A percentile compares a stretch with the other conserved stretches of the same genome.
Evolutionary conservation across 2,329 filamentous ascomycete species (phyloP).

Genomic region (Scedosporium dehoogii): DNA sequence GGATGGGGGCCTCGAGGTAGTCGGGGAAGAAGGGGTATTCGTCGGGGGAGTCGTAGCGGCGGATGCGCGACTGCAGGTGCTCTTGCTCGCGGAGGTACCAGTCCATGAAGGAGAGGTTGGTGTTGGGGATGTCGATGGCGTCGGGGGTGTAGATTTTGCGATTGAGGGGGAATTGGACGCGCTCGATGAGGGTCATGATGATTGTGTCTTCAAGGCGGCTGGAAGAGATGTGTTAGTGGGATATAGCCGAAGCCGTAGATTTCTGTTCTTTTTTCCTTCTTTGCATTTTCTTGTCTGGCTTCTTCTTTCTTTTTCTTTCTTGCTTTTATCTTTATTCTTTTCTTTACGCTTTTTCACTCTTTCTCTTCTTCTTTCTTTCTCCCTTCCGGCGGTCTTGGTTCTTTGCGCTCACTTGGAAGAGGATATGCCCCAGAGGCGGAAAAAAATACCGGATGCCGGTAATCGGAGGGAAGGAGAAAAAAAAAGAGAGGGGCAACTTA

Average conservation of each 20-base stretch:
- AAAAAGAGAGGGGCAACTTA: slow-evolving; percentile 30
- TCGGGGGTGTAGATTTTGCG: slow-evolving; percentile 74
- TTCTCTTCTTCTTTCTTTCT: neutral
- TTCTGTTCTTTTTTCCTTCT: neutral
- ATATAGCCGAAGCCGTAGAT: too few relatives aligned
- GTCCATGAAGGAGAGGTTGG: slow-evolving; percentile 74
- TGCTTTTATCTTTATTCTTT: too few relatives aligned
- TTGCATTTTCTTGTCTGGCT: neutral
- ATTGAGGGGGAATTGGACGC: slow-evolving; percentile 95
- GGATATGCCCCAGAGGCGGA: neutral
- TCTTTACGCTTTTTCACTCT: neutral
- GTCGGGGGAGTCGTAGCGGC: slow-evolving; percentile 91
- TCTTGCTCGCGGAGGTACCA: slow-evolving; percentile 91
- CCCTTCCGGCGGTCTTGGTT: neutral
- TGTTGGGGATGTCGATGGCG: slow-evolving; percentile 67
- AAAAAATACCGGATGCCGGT: neutral
- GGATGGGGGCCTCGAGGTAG: slow-evolving; percentile 66
- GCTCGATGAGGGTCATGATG: slow-evolving; percentile 91
- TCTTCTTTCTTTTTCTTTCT: too few relatives aligned
- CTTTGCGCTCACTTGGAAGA: neutral
- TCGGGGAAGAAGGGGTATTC: slow-evolving; percentile 96
- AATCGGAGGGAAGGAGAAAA: neutral
- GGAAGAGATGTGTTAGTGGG: slow-evolving; percentile 7
- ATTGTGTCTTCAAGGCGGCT: slow-evolving; percentile 97
- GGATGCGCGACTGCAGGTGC: slow-evolving; percentile 80